Base-by-base conservation (phyloP, 2,329 filamentous ascomycete genomes). In the Corniculantispora saksenae region DNA sequence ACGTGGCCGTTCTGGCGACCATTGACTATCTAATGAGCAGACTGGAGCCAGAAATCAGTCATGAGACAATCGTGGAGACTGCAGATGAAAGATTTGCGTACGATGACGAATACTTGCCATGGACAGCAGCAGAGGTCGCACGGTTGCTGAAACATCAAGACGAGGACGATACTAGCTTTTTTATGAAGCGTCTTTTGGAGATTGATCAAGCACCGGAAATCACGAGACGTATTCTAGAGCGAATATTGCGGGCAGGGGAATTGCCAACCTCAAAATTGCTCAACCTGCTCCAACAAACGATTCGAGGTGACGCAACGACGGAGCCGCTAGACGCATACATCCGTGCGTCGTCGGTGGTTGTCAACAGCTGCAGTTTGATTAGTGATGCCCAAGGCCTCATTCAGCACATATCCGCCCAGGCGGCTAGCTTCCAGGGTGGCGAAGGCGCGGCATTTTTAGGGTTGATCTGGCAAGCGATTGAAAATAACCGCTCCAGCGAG, bases 141-240 rank as follows among this genome's bases (percentile, higher is more conserved):
- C 69, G 82, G 2, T 68, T 88, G 2, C 77, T 81, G 64, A 74
- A 74, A 43, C 77, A 82, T 43, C 73, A 67, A 70, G 74, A 74
- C 43, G 66, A 67, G 1, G 70, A 71, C 3, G 58, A 69, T 2
- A 63, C 69, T 23, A 86, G 84, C 67, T 77, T 87, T n/a, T 86
- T 91, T 61, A 73, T 90, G 27, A 86, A 88, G 71, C 92, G 90
- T 72, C 80, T 93, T 29, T 80, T 93, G 32, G 79, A 80, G 23
- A 81, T 90, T 57, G 83, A 89, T 67, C 85, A 89, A 71, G 88
- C 87, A 62, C 74, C 76, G 0, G 67, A 72, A 1, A 79, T 80
- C 2, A 86, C 84, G 1, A 80, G 84, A 58, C 78, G 76, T 15
- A 89, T 93, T 61, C 73, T 93, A 57, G 76, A 76, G 45, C 79